These are phyloP conservation scores for Blastocystis sp. DNA, from an alignment of 352 stramenopile genomes.

Conservation along the genomic window DNA sequence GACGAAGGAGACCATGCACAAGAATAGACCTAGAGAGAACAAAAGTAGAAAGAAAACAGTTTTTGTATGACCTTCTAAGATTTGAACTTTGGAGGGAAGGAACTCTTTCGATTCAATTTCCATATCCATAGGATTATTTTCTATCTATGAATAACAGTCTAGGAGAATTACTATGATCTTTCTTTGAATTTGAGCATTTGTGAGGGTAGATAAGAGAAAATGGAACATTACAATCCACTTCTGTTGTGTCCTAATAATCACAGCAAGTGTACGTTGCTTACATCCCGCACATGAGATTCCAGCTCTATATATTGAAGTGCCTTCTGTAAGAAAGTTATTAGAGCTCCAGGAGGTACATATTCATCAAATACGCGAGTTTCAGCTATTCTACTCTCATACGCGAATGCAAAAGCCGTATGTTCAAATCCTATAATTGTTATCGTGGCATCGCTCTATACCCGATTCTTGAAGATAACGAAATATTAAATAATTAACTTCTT, in stretches of 20 bases:
- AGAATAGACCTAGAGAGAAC: slow-evolving; percentile 32
- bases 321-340: slow-evolving; percentile 46
- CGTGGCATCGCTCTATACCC: background rate
- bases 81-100: background rate
- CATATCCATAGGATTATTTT: background rate
- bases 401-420: slow-evolving; percentile 56
- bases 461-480: slow-evolving; percentile 60
- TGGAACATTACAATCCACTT: slow-evolving; percentile 48
- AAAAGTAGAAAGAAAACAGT: background rate
- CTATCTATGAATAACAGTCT: background rate
- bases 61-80: background rate
- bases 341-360: slow-evolving; percentile 11
- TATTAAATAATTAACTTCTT: slow-evolving; percentile 61
- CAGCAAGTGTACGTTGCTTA: background rate
- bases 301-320: slow-evolving; percentile 58
- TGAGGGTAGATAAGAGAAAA: slow-evolving; percentile 56
- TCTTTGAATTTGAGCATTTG: slow-evolving; percentile 19
- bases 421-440: slow-evolving; percentile 33
- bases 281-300: slow-evolving; percentile 37
- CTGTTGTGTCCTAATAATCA: slow-evolving; percentile 26
- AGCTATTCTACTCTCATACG: slow-evolving; percentile 35
- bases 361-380: slow-evolving; percentile 56
- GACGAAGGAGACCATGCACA: background rate
- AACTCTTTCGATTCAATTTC: slow-evolving; percentile 37
- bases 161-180: background rate